These are phyloP conservation scores for Fusarium secorum DNA, from an alignment of 2,329 filamentous ascomycete genomes.

Conservation along the genomic window DNA sequence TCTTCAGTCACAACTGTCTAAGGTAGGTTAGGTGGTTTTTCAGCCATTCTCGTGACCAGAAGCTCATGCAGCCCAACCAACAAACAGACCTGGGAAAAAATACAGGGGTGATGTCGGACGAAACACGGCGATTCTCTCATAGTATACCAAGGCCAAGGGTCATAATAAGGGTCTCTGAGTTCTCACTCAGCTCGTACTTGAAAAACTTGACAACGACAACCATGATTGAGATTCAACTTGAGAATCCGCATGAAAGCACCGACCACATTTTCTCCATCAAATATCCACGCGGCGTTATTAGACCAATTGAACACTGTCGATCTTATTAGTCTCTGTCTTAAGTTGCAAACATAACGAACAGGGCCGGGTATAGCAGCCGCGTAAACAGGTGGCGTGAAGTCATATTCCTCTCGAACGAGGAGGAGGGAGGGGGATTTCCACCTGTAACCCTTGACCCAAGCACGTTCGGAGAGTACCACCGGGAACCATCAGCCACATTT, in stretches of 20 bases:
- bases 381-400: conserved; percentile 28
- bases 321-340: conserved; percentile 8
- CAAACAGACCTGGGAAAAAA: background rate
- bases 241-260: conserved; percentile 12
- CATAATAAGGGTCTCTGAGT: background rate
- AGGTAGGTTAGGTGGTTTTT: background rate
- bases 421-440: conserved; percentile 8
- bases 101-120: conserved; percentile 9
- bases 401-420: background rate
- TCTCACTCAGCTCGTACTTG: background rate
- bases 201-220: background rate
- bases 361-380: conserved; percentile 19
- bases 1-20: background rate
- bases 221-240: background rate
- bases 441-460: conserved; percentile 17
- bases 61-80: conserved; percentile 15
- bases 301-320: conserved; percentile 13
- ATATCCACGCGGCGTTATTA: background rate
- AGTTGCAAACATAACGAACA: conserved; percentile 21
- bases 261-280: conserved; percentile 8
- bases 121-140: conserved; percentile 19
- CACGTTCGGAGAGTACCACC: background rate
- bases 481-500: conserved; percentile 17
- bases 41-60: conserved; percentile 24
- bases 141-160: conserved; percentile 3